These are phyloP conservation scores for Exobasidium cylindrosporum DNA, from an alignment of 1,284 basidiomycete genomes.

Conservation along the genomic window DNA sequence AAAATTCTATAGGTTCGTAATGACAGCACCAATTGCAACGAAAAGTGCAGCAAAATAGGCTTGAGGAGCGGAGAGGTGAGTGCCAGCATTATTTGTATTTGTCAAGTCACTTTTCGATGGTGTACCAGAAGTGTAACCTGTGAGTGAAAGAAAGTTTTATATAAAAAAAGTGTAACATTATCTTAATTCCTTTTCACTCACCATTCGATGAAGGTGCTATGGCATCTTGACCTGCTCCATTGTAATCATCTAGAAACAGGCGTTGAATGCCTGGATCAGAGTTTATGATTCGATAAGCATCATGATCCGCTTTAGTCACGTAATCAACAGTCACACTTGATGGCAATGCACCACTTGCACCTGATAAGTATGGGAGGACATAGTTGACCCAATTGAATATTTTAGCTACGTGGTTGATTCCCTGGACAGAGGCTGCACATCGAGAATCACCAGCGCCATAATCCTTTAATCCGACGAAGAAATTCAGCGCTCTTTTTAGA, in stretches of 20 bases:
- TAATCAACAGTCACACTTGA: slow-evolving; percentile 23
- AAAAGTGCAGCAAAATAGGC: neutral
- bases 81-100: neutral
- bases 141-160: no score
- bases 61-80: neutral
- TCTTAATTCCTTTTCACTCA: slow-evolving; percentile 6
- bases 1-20: no score
- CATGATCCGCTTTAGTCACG: slow-evolving; percentile 29
- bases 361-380: slow-evolving; percentile 31
- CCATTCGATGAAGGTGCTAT: slow-evolving; percentile 18
- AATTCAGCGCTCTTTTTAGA: slow-evolving; percentile 20
- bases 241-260: slow-evolving; percentile 39
- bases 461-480: slow-evolving; percentile 42
- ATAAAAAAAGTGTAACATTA: no score
- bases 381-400: slow-evolving; percentile 43
- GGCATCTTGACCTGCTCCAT: slow-evolving; percentile 37
- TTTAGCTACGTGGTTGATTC: slow-evolving; percentile 35
- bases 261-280: slow-evolving; percentile 38
- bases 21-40: no score
- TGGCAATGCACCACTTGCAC: slow-evolving; percentile 28
- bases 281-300: slow-evolving; percentile 34
- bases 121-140: neutral
- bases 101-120: neutral
- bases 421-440: slow-evolving; percentile 42
- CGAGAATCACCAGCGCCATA: slow-evolving; percentile 19